These are phyloP conservation scores for Calonectria leucothoes DNA, from an alignment of 2,329 filamentous ascomycete genomes.

Conservation along the genomic window DNA sequence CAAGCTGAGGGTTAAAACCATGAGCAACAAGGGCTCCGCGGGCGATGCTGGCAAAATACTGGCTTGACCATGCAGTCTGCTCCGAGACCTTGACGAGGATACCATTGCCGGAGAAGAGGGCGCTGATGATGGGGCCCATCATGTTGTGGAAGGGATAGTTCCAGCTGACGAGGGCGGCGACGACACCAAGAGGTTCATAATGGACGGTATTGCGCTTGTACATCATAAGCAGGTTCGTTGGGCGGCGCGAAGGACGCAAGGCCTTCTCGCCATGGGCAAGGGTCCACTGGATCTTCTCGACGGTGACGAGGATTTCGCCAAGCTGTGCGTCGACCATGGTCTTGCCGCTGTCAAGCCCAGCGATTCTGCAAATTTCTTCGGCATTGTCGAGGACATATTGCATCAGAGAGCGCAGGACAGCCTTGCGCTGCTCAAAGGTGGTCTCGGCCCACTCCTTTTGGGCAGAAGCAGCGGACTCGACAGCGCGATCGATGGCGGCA, in stretches of 20 bases:
- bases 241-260: conserved; percentile 76
- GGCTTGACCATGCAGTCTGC: conserved; percentile 92
- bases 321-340: conserved; percentile 94
- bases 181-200: conserved; percentile 93
- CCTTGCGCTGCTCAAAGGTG: conserved; percentile 79
- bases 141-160: conserved; percentile 98
- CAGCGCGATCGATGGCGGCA: conserved; percentile 81
- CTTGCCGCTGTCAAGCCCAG: conserved; percentile 94
- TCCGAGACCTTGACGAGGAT: conserved; percentile 96
- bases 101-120: conserved; percentile 90
- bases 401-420: conserved; percentile 84
- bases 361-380: conserved; percentile 84
- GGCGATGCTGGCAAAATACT: conserved; percentile 84
- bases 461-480: conserved; percentile 78
- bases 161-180: conserved; percentile 94
- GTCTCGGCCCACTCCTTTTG: conserved; percentile 84
- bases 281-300: conserved; percentile 95
- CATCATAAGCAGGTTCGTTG: conserved; percentile 92
- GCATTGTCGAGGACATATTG: conserved; percentile 90
- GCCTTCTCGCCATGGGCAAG: conserved; percentile 89
- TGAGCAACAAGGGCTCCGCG: conserved; percentile 84
- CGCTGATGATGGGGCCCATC: conserved; percentile 89
- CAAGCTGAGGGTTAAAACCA: conserved; percentile 82
- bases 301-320: conserved; percentile 93
- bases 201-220: conserved; percentile 93